phyloP scores from a whole-genome alignment of 495 filamentous ascomycete species.

The Penicillium paradoxum region DNA sequence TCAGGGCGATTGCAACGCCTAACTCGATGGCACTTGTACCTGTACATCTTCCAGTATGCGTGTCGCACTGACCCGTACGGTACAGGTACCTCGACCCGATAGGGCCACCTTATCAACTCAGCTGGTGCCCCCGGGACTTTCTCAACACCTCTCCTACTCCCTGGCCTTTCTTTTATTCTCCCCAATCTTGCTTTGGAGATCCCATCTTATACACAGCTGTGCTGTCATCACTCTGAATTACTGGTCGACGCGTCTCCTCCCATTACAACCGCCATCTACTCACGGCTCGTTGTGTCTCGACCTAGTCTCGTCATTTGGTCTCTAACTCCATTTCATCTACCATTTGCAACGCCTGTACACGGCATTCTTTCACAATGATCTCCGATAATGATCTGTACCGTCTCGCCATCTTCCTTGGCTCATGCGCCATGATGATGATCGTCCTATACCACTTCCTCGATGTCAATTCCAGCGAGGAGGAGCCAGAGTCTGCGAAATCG shows the following conservation, averaged over 20 bases:
- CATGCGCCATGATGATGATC: slow-evolving; percentile 85
- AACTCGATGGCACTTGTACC: too few relatives aligned
- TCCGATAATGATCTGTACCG: slow-evolving; percentile 78
- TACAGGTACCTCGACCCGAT: neutral
- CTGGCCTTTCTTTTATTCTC: neutral
- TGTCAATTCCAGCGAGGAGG: slow-evolving; percentile 71
- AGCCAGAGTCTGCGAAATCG: slow-evolving; percentile 10
- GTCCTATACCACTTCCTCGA: slow-evolving; percentile 97
- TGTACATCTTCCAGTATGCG: neutral
- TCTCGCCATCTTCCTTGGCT: slow-evolving; percentile 91
- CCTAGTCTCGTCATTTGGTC: neutral
- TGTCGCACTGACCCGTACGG: neutral
- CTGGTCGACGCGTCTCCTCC: slow-evolving; percentile 5
- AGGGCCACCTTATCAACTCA: neutral
- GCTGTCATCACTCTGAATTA: neutral
- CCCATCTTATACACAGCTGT: neutral
- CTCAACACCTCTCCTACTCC: neutral
- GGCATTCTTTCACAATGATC: slow-evolving; percentile 57
- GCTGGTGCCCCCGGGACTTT: neutral
- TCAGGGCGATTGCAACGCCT: too few relatives aligned
- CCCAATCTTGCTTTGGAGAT: neutral
- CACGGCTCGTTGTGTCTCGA: neutral
- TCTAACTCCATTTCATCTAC: neutral
- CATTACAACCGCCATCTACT: neutral
- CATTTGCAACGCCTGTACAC: neutral